Percentiles rank a stretch among this genome's conserved stretches.
Evolutionary conservation across 495 filamentous ascomycete species (phyloP).

Genomic region (Penicillium crystallinum): DNA sequence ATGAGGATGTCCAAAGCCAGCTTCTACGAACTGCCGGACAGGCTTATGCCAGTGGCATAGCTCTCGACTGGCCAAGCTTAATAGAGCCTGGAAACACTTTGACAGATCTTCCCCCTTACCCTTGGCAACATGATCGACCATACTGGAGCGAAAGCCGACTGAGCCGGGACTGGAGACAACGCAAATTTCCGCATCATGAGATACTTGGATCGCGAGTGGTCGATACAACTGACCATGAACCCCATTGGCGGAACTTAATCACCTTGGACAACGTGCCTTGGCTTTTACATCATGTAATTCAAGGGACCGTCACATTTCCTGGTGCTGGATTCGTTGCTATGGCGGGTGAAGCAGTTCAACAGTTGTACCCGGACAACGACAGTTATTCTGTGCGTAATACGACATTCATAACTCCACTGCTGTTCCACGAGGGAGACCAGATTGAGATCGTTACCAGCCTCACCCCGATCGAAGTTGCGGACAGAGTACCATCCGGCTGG

Average conservation of each 20-base stretch:
- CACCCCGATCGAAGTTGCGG: slow-evolving; percentile 23
- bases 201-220: slow-evolving; percentile 39
- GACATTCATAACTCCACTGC: slow-evolving; percentile 22
- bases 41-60: slow-evolving; percentile 17
- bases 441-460: slow-evolving; percentile 35
- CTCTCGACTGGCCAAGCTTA: slow-evolving; percentile 16
- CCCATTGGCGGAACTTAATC: slow-evolving; percentile 48
- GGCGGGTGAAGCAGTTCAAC: slow-evolving; percentile 41
- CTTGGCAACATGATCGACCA: slow-evolving; percentile 41
- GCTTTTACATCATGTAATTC: slow-evolving; percentile 43
- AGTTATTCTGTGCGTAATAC: slow-evolving; percentile 10
- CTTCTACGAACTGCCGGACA: slow-evolving; percentile 27
- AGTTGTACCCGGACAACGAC: slow-evolving; percentile 19
- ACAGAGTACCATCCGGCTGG: slow-evolving; percentile 32
- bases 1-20: slow-evolving; percentile 6
- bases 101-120: slow-evolving; percentile 43
- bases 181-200: slow-evolving; percentile 40
- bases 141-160: slow-evolving; percentile 48
- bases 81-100: slow-evolving; percentile 29
- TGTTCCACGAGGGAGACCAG: slow-evolving; percentile 17
- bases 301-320: slow-evolving; percentile 41
- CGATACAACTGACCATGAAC: slow-evolving; percentile 38
- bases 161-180: slow-evolving; percentile 41
- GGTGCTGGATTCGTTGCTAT: slow-evolving; percentile 44
- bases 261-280: slow-evolving; percentile 40